These are phyloP conservation scores for Pilaira anomala DNA, from an alignment of 192 early-diverging fungal species.

Conservation along the genomic window DNA sequence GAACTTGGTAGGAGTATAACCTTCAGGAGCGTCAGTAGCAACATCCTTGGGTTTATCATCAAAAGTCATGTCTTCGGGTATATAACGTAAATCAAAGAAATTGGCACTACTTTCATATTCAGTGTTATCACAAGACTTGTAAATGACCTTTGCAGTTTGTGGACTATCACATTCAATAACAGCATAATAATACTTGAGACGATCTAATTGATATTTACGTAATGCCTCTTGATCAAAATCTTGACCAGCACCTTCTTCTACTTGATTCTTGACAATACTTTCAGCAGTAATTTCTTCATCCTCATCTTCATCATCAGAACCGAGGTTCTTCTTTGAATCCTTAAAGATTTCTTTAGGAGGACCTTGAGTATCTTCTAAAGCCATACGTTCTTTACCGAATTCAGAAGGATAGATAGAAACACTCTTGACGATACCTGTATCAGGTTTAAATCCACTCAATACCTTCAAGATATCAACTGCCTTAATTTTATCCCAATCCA, in stretches of 20 bases:
- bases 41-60: conserved; percentile 65
- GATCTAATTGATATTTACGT: conserved; percentile 90
- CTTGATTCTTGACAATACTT: conserved; percentile 44
- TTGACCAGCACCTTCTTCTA: conserved; percentile 60
- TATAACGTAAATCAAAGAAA: conserved; percentile 91
- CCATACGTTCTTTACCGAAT: conserved; percentile 79
- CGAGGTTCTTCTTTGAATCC: conserved; percentile 17
- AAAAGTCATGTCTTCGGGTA: conserved; percentile 90
- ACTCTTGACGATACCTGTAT: conserved; percentile 61
- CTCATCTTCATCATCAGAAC: conserved; percentile 21
- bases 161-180: conserved; percentile 91
- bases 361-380: conserved; percentile 66
- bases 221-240: conserved; percentile 82
- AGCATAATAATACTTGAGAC: conserved; percentile 89
- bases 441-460: conserved; percentile 80
- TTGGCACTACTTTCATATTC: conserved; percentile 91
- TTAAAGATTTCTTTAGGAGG: conserved; percentile 75
- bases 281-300: conserved; percentile 47
- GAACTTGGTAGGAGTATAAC: conserved; percentile 69
- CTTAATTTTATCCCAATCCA: conserved; percentile 96
- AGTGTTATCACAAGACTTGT: conserved; percentile 80
- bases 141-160: conserved; percentile 77
- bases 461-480: conserved; percentile 83
- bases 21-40: conserved; percentile 58
- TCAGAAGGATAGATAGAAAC: conserved; percentile 88